Base-by-base conservation (phyloP, 2,329 filamentous ascomycete species). In the Meredithiella fracta region DNA sequence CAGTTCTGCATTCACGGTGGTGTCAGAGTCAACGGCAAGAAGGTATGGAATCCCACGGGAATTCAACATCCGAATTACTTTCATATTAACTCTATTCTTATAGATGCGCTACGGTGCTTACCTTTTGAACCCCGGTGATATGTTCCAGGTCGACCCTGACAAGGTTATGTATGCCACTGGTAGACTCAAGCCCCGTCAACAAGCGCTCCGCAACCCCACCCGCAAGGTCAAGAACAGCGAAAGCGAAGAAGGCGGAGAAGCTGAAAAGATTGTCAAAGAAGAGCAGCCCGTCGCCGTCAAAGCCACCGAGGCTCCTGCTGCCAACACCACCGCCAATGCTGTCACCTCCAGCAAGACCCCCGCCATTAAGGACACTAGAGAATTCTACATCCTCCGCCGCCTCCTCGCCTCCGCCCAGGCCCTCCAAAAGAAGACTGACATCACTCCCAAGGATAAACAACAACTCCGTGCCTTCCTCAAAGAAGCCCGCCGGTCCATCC, bases 21-120 rank as follows among this genome's bases (percentile, higher is more conserved):
- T 59, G 92, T 98, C 60, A 94, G 82, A 65, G 92, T 98, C 66
- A 98, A 98, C 72, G 92, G 92, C 60, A 89, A 94, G 71, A 90
- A 89, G 80, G 90, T 94, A 69, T 44, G 70, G 63, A 37, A 34
- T 49, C 22, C 9, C 3, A n/a, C 52, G 4, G 38, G 34, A 20
- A 34, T 26, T 14, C 14, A n/a, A n/a, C n/a, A n/a, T n/a, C n/a
- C n/a, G n/a, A n/a, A n/a, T n/a, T n/a, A n/a, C 23, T 34, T 5
- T 31, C n/a, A 23, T n/a, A 15, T 14, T 42, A 31, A 40, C 52
- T 23, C 25, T 22, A 20, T 15, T 7, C 8, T 31, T 31, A 5
- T 42, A 95, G 91, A 95, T 97, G 86, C 76, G 78, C 60, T 86
- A 92, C 65, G 90, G 92, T 7, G 85, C 88, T 56, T 98, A 98